A percentile compares a stretch with the other conserved stretches of the same genome.
Evolutionary conservation across 495 filamentous ascomycete species (phyloP).

Genomic region (Massariosphaeria phaeospora): DNA sequence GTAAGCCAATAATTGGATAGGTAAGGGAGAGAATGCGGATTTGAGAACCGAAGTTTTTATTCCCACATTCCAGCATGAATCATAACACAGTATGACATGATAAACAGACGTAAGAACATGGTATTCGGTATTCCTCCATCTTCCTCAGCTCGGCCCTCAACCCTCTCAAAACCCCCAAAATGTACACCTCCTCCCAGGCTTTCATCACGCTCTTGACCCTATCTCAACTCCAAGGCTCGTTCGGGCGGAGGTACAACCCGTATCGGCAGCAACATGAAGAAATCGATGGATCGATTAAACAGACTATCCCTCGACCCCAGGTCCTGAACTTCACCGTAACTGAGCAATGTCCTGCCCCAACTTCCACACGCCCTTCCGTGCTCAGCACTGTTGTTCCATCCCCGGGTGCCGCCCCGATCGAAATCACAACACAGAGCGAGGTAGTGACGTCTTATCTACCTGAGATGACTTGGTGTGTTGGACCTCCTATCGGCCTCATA

Average conservation of each 20-base stretch:
- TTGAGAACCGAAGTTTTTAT: slow-evolving; percentile 1
- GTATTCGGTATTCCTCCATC: no score
- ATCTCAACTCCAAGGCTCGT: background rate
- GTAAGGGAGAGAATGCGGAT: background rate
- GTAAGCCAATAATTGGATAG: background rate
- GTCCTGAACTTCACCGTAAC: slow-evolving; percentile 6
- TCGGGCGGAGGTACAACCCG: background rate
- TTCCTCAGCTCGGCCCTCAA: no score
- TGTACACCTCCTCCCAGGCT: background rate
- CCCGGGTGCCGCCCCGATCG: slow-evolving; percentile 33
- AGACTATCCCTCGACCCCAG: background rate
- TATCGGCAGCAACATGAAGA: no score
- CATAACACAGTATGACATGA: background rate
- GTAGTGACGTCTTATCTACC: slow-evolving; percentile 36
- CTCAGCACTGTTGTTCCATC: slow-evolving; percentile 37
- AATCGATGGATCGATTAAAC: no score
- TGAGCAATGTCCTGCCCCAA: slow-evolving; percentile 7
- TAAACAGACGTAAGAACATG: no score
- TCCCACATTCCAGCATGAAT: slow-evolving; percentile 6
- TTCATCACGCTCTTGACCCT: background rate
- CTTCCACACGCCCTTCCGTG: background rate
- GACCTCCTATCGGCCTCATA: slow-evolving; percentile 27
- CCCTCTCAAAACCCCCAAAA: background rate
- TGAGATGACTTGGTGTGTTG: slow-evolving; percentile 37
- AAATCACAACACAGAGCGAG: slow-evolving; percentile 38